phyloP scores from a whole-genome alignment of 306 rosid species.

The Lathyrus oleraceus region DNA sequence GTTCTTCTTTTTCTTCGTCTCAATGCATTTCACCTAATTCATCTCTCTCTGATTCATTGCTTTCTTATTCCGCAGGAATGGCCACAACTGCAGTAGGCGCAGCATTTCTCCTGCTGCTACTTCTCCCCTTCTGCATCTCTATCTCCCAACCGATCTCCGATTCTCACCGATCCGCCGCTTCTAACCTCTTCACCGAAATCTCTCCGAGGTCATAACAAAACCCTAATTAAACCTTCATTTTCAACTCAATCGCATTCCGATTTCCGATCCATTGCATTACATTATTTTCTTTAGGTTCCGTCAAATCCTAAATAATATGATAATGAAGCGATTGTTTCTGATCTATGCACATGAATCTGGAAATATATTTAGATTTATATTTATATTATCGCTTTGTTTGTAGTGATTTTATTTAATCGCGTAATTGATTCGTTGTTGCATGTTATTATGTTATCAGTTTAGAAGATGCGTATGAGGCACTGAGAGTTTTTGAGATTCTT shows the following conservation, averaged over 20 bases:
- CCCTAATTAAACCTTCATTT: conserved; percentile 43
- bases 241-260: background rate
- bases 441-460: conserved; percentile 52
- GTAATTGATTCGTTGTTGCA: background rate
- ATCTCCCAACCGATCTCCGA: conserved; percentile 72
- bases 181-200: conserved; percentile 50
- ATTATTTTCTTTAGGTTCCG: background rate
- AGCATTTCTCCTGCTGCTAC: conserved; percentile 54
- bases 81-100: conserved; percentile 54
- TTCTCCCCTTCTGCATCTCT: conserved; percentile 58
- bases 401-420: background rate
- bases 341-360: conserved; percentile 3
- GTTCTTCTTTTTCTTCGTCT: conserved; percentile 5
- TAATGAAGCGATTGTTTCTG: conserved; percentile 5
- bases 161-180: conserved; percentile 79
- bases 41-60: background rate
- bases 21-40: background rate
- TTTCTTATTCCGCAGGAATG: conserved; percentile 57
- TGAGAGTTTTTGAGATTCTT: conserved; percentile 76
- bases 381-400: background rate
- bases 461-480: conserved; percentile 77
- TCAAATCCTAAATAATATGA: background rate
- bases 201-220: conserved; percentile 51
- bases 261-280: background rate
- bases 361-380: background rate